Evolutionary conservation across 768 basidiomycete genomes (phyloP), one percentile per base, ranked within the genome.

Genomic region (Lentinula boryana): DNA sequence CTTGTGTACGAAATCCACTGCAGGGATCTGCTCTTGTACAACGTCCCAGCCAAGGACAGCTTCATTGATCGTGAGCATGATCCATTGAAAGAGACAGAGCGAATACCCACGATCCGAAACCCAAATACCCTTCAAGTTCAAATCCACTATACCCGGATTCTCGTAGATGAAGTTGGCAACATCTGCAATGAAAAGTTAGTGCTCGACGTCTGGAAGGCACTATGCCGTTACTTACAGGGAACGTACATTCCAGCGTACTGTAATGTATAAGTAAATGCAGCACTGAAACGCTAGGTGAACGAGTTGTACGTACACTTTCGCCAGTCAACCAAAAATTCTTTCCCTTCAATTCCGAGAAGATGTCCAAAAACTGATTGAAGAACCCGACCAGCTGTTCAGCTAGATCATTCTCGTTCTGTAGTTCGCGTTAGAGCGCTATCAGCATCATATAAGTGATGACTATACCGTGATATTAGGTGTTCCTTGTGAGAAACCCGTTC

Each of bases 401-500:
- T 16, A 82, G 70, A 44, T 81, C 79, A 50, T 80, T 75, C 61
- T 83, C 80, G 60, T 82, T 74, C 80, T 82, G 60, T 6, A 56
- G 38, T 12, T 16, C 21, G 41, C 32, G 36, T 50, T 40, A 40
- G 36, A 51, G 27, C 27, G 27, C 3, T 27, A n/a, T 55, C 27
- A 35, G 44, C 6, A 32, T 18, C 36, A 5, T 21, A 61, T 41
- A 46, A 46, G 15, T 15, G 9, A 18, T 27, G 80, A 76, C 54
- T 81, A 63, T 64, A 89, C 80, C 69, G 76, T 71, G 63, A 85
- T 84, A 60, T 85, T 82, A 0, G 89, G 88, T 13, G 63, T 75
- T 16, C 89, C 89, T 62, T 87, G 86, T 2, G 87, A 87, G 69
- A 85, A 91, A 0, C 89, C 89, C 4, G 89, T 91, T 4, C 89